These are phyloP conservation scores for Globisporangium solare DNA, from an alignment of 352 stramenopile species.

Conservation along the genomic window DNA sequence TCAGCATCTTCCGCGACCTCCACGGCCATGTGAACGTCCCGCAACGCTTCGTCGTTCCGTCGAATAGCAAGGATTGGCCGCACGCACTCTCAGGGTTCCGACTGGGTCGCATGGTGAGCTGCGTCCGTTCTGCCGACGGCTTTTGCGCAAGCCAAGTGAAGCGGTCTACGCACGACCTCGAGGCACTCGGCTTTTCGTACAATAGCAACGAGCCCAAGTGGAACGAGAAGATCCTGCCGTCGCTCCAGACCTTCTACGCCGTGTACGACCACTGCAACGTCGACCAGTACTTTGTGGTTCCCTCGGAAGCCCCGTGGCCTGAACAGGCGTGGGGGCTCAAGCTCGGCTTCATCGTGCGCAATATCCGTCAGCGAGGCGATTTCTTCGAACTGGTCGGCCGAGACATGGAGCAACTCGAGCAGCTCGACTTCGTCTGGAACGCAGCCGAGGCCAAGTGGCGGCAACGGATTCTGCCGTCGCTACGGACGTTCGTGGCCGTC, in stretches of 20 bases:
- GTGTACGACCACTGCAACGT: constrained; percentile 45
- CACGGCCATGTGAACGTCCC: constrained; percentile 37
- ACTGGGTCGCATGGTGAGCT: constrained; percentile 46
- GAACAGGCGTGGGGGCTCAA: constrained; percentile 25
- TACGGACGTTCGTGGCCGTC: constrained; percentile 37
- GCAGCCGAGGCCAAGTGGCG: constrained; percentile 37
- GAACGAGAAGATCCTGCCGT: constrained; percentile 43
- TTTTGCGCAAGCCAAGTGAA: constrained; percentile 28
- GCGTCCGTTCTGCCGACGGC: constrained; percentile 25
- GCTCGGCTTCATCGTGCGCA: constrained; percentile 50
- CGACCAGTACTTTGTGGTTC: constrained; percentile 31
- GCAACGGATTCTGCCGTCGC: constrained; percentile 33
- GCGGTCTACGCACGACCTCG: constrained; percentile 27
- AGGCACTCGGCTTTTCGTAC: constrained; percentile 45
- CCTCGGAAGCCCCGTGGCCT: constrained; percentile 30
- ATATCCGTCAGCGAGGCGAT: constrained; percentile 45
- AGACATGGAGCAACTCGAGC: constrained; percentile 36
- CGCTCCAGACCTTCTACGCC: constrained; percentile 33
- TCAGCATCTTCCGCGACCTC: constrained; percentile 29
- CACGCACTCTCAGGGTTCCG: constrained; percentile 27
- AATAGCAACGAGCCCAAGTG: constrained; percentile 43
- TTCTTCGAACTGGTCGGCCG: constrained; percentile 46
- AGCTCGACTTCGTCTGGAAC: constrained; percentile 59
- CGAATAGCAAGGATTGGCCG: constrained; percentile 17
- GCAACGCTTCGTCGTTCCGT: constrained; percentile 32